A percentile compares a stretch with the other conserved stretches of the same genome.
Evolutionary conservation across 495 filamentous ascomycete species (phyloP).

Genomic region (Trichoderma orchidacearum): DNA sequence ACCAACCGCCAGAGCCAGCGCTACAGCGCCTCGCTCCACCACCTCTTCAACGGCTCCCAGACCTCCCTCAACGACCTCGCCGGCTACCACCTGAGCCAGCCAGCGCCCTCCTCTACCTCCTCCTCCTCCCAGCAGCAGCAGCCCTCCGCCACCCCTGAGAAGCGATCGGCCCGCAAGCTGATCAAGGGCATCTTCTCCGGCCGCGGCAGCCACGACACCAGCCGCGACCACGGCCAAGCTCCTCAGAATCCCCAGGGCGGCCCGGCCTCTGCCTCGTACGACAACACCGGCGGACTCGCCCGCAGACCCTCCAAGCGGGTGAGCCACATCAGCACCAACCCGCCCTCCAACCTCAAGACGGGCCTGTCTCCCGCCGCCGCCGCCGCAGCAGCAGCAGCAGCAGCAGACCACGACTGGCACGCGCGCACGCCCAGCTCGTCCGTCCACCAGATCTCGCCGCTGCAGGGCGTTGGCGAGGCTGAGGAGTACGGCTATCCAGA

Average conservation of each 20-base stretch:
- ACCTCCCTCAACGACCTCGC: neutral
- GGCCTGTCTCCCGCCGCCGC: constrained; percentile 4
- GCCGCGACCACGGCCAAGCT: constrained; percentile 13
- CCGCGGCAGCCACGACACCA: constrained; percentile 18
- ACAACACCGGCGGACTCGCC: constrained; percentile 21
- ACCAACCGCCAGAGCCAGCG: constrained; percentile 20
- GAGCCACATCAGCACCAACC: constrained; percentile 26
- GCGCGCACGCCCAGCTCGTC: constrained; percentile 8
- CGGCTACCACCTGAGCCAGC: constrained; percentile 2
- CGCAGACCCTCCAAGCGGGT: constrained; percentile 36
- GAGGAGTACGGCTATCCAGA: constrained; percentile 23
- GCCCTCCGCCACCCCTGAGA: constrained; percentile 8
- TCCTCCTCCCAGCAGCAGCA: neutral
- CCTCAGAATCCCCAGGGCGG: constrained; percentile 5
- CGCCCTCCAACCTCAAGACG: constrained; percentile 21
- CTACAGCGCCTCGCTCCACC: constrained; percentile 17
- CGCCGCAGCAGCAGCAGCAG: too few species aligned
- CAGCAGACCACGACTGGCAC: constrained; percentile 22
- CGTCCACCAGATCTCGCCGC: constrained; percentile 20
- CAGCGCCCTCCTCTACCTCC: constrained; percentile 13
- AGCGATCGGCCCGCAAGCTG: constrained; percentile 29
- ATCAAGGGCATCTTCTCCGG: constrained; percentile 31
- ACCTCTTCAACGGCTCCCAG: constrained; percentile 10
- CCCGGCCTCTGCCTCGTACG: constrained; percentile 22
- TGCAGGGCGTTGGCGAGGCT: constrained; percentile 28